Conservation (phyloP, 345 rosid species). For the Sonneratia alba region DNA sequence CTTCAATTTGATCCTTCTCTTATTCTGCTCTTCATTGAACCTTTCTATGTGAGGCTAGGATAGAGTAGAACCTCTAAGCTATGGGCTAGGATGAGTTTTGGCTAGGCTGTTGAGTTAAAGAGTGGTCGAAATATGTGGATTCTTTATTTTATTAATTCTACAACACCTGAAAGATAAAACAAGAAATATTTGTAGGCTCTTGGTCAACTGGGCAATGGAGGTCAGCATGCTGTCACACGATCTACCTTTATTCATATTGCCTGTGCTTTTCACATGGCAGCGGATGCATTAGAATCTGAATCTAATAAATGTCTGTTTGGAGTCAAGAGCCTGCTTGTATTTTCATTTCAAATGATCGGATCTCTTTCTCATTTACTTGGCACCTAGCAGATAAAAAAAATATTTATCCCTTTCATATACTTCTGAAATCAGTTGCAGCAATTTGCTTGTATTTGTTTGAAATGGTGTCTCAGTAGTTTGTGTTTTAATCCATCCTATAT, state of each 20-base stretch:
- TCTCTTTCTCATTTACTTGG: background rate
- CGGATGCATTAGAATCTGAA: background rate
- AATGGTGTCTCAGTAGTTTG: background rate
- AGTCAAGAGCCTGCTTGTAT: background rate
- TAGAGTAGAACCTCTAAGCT: background rate
- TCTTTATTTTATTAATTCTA: background rate
- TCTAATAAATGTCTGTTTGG: background rate
- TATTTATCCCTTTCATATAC: background rate
- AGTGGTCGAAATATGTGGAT: background rate
- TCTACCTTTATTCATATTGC: background rate
- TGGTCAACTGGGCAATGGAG: background rate
- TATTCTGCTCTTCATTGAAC: background rate
- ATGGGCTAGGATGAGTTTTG: background rate
- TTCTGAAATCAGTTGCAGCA: background rate
- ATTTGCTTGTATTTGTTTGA: background rate
- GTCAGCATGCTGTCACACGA: background rate
- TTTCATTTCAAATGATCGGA: background rate
- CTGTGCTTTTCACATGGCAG: background rate
- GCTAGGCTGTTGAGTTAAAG: background rate
- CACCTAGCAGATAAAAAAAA: background rate
- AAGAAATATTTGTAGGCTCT: background rate
- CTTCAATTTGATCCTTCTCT: background rate
- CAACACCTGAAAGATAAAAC: background rate
- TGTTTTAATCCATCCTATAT: background rate
- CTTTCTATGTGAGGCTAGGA: background rate